Percentiles rank a stretch among this genome's conserved stretches.
These are phyloP conservation scores for Vitis rotundifolia DNA, from an alignment of 164 flowering plant genomes.

Conservation along the genomic window DNA sequence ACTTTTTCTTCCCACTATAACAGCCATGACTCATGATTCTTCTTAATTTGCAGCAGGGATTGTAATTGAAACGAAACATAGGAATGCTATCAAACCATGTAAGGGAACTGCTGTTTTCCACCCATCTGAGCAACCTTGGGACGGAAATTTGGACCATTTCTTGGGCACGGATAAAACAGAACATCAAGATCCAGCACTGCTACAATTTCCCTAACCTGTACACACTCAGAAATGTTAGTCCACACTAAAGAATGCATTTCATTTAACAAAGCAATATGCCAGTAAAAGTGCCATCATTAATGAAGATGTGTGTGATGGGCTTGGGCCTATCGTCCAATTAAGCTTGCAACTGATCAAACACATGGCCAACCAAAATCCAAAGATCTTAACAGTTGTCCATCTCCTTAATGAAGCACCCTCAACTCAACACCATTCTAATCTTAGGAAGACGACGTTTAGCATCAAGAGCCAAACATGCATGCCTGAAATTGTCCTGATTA, in stretches of 20 bases:
- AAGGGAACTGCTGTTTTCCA: slow-evolving; percentile 94
- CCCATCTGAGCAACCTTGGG: slow-evolving; percentile 86
- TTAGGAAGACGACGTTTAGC: not conserved
- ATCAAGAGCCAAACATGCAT: not conserved
- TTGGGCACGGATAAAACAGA: slow-evolving; percentile 91
- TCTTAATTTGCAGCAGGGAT: too few species aligned
- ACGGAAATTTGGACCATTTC: slow-evolving; percentile 92
- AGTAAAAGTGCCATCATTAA: not conserved
- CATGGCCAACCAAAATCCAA: not conserved
- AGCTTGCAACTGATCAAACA: too few species aligned
- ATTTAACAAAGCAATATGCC: not conserved
- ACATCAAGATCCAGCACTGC: slow-evolving; percentile 91
- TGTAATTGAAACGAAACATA: not conserved
- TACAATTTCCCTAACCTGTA: slow-evolving; percentile 93
- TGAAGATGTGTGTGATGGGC: not conserved
- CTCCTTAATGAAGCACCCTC: not conserved
- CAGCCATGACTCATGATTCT: too few species aligned
- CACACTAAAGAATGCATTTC: not conserved
- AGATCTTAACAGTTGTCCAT: not conserved
- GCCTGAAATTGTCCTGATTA: not conserved
- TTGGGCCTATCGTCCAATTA: not conserved
- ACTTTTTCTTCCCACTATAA: too few species aligned
- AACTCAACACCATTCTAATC: not conserved
- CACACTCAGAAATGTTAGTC: slow-evolving; percentile 10
- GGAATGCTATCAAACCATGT: slow-evolving; percentile 63